These are phyloP conservation scores for Boletus rufocinnamomeus DNA, from an alignment of 768 basidiomycete genomes.

Conservation along the genomic window DNA sequence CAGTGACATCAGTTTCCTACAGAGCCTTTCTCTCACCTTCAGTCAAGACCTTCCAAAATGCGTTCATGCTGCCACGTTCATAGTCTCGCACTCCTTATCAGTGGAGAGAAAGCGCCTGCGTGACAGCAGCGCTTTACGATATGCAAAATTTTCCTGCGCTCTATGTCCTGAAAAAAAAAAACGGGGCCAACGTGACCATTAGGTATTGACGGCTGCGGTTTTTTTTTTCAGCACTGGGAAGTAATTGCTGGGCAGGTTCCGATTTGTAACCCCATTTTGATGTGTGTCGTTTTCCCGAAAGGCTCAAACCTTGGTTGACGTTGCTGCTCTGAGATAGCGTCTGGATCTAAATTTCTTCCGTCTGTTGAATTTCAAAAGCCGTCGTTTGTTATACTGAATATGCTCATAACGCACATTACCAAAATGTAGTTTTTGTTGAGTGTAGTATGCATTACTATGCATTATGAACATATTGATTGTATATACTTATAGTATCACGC, in stretches of 20 bases:
- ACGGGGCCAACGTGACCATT: slow-evolving; percentile 16
- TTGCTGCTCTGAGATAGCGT: slow-evolving; percentile 8
- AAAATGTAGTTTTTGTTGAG: neutral
- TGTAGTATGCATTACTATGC: neutral
- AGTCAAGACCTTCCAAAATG: neutral
- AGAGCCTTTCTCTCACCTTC: slow-evolving; percentile 10
- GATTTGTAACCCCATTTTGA: slow-evolving; percentile 17
- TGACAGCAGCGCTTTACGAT: slow-evolving; percentile 27
- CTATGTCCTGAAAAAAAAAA: slow-evolving; percentile 25
- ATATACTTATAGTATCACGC: neutral
- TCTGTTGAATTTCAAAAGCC: neutral
- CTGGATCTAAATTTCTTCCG: neutral
- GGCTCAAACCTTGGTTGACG: slow-evolving; percentile 31
- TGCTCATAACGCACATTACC: neutral
- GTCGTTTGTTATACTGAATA: neutral
- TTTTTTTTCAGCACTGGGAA: slow-evolving; percentile 9
- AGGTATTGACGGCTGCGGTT: slow-evolving; percentile 16
- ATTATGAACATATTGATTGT: neutral
- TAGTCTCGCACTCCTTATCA: slow-evolving; percentile 20
- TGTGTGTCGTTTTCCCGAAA: slow-evolving; percentile 3
- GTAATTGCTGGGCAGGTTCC: slow-evolving; percentile 9
- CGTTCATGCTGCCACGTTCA: slow-evolving; percentile 23
- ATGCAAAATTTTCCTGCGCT: slow-evolving; percentile 28
- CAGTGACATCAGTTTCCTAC: neutral
- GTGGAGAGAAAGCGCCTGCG: slow-evolving; percentile 10